Percentiles rank a stretch among this genome's conserved stretches.
Conservation (phyloP, 2,329 filamentous ascomycete genomes). For the Ambrosiella cleistominuta region DNA sequence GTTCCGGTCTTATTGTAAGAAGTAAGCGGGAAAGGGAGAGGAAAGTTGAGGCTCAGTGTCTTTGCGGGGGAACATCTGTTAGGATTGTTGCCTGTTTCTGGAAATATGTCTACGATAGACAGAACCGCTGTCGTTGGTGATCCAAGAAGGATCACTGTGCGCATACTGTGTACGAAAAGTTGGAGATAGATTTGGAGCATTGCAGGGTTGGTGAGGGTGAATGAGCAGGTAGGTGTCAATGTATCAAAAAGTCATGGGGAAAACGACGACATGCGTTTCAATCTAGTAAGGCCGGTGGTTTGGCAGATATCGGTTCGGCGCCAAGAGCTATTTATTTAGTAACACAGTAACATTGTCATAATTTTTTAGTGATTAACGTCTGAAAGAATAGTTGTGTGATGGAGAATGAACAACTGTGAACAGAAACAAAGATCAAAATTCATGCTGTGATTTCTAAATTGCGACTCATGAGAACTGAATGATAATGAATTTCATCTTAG, state of each 20-base stretch:
- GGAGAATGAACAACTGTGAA: no score
- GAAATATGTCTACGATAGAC: constrained; percentile 5
- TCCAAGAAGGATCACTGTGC: background rate
- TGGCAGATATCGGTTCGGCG: no score
- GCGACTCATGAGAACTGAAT: background rate
- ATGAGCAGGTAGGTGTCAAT: background rate
- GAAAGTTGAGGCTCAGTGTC: constrained; percentile 8
- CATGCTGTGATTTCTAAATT: no score
- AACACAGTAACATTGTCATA: no score
- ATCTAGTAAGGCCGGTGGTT: no score
- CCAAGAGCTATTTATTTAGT: no score
- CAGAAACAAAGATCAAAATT: no score
- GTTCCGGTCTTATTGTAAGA: background rate
- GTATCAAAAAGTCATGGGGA: no score
- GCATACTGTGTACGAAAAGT: background rate
- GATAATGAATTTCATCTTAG: background rate
- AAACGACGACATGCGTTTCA: no score
- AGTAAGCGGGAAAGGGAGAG: background rate
- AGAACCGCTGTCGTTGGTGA: background rate
- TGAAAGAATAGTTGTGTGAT: no score
- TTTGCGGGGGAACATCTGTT: constrained; percentile 1
- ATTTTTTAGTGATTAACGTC: no score
- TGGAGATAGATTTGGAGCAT: background rate
- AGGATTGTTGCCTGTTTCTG: constrained; percentile 12
- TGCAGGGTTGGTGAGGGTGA: background rate